Conservation (phyloP, 2,329 filamentous ascomycete species). For the Rhinocladiella mackenziei region DNA sequence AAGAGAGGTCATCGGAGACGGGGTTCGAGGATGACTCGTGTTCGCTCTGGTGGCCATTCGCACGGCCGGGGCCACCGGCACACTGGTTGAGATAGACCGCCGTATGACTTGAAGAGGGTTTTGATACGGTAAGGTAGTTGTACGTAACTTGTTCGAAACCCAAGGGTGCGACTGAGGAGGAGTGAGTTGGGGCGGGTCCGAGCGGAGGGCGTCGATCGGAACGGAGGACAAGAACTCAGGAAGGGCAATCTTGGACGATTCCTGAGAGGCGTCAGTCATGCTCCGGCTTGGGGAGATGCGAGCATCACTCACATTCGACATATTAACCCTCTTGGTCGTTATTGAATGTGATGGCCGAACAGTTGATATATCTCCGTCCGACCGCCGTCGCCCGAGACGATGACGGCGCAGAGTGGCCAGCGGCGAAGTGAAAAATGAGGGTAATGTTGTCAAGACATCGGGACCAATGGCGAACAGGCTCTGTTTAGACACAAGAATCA, state of each 20-base stretch:
- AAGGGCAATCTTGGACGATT: slow-evolving; percentile 5
- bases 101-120: slow-evolving; percentile 8
- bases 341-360: slow-evolving; percentile 10
- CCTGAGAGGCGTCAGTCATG: slow-evolving; percentile 15
- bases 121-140: slow-evolving; percentile 6
- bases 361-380: slow-evolving; percentile 10
- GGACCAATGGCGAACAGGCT: slow-evolving; percentile 25
- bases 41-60: slow-evolving; percentile 2
- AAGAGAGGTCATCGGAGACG: slow-evolving; percentile 13
- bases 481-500: slow-evolving; percentile 13
- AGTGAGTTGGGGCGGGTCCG: slow-evolving; percentile 1
- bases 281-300: background rate
- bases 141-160: slow-evolving; percentile 19
- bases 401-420: slow-evolving; percentile 24
- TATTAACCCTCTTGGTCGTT: background rate
- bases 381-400: slow-evolving; percentile 19
- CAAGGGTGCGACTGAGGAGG: slow-evolving; percentile 12
- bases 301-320: slow-evolving; percentile 5
- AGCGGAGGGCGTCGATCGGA: slow-evolving; percentile 8
- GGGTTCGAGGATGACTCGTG: background rate
- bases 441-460: slow-evolving; percentile 24
- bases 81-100: slow-evolving; percentile 12
- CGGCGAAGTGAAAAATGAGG: slow-evolving; percentile 23
- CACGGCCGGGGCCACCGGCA: slow-evolving; percentile 1
- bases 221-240: slow-evolving; percentile 19